phyloP scores from a whole-genome alignment of 2,329 filamentous ascomycete species.

The Ophiostoma sp. region DNA sequence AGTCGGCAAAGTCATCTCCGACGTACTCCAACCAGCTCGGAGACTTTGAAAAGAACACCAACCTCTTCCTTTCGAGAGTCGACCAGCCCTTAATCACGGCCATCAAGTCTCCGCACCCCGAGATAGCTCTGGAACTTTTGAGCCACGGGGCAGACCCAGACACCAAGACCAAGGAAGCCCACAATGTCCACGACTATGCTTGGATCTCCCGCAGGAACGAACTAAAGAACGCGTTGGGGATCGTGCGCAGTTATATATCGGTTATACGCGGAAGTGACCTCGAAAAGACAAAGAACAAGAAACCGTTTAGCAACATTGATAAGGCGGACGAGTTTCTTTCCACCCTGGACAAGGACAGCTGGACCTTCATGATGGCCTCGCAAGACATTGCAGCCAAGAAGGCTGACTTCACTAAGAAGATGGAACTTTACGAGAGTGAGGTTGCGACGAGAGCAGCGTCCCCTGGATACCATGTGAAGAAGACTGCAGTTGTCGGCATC shows the following conservation, averaged over 20 bases:
- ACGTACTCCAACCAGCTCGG: conserved; percentile 35
- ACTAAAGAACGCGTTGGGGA: not conserved
- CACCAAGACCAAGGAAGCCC: conserved; percentile 41
- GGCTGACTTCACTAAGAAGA: not conserved
- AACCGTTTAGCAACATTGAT: not conserved
- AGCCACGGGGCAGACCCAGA: conserved; percentile 62
- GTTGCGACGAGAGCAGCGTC: not conserved
- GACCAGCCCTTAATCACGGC: conserved; percentile 66
- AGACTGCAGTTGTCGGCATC: not conserved
- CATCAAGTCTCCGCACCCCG: conserved; percentile 43
- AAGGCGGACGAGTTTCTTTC: not conserved
- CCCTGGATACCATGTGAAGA: not conserved
- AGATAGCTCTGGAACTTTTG: conserved; percentile 55
- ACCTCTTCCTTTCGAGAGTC: conserved; percentile 42
- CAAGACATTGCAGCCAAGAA: not conserved
- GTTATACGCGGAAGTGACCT: not conserved
- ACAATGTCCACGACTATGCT: not conserved
- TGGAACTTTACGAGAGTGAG: not conserved
- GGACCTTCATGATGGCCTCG: not conserved
- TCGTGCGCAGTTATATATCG: not conserved
- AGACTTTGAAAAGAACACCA: conserved; percentile 45
- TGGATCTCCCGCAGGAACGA: not conserved
- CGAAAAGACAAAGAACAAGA: not conserved
- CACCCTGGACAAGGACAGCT: not conserved
- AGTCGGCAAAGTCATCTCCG: conserved; percentile 46